A percentile compares a stretch with the other conserved stretches of the same genome.
phyloP scores from a whole-genome alignment of 1,284 basidiomycete species.

The Naganishia albida region DNA sequence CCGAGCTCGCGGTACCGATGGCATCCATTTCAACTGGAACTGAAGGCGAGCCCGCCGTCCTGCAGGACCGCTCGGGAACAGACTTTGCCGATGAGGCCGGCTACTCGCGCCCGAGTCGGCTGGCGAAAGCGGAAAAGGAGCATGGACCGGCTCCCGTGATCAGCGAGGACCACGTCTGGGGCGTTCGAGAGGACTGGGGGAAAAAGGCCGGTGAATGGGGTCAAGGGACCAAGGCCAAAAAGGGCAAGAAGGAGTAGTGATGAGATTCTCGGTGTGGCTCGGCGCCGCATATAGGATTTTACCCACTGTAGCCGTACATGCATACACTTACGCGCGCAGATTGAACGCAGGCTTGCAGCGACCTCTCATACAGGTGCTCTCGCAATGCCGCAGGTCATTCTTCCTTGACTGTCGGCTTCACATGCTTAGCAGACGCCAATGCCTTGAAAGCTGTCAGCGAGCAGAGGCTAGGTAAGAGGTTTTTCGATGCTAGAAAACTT shows the following conservation, averaged over 20 bases:
- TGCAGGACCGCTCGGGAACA: neutral
- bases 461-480: too few relatives aligned
- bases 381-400: too few relatives aligned
- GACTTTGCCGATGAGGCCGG: conserved; percentile 43
- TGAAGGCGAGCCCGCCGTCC: conserved; percentile 12
- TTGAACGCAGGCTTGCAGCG: too few relatives aligned
- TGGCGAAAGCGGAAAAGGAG: conserved; percentile 20
- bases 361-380: too few relatives aligned
- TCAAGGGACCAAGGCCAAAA: conserved; percentile 49
- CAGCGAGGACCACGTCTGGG: conserved; percentile 50
- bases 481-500: too few relatives aligned
- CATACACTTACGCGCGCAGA: too few relatives aligned
- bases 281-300: too few relatives aligned
- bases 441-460: too few relatives aligned
- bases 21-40: conserved; percentile 19
- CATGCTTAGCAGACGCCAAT: too few relatives aligned
- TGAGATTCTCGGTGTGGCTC: too few relatives aligned
- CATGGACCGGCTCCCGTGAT: conserved; percentile 41
- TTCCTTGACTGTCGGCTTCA: too few relatives aligned
- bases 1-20: conserved; percentile 16
- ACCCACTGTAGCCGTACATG: too few relatives aligned
- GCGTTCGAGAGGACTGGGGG: conserved; percentile 56
- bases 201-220: conserved; percentile 57
- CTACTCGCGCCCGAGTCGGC: conserved; percentile 35
- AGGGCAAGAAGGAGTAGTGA: conserved; percentile 29